Conservation (phyloP, 257 asterid species). For the Scutellaria baicalensis region DNA sequence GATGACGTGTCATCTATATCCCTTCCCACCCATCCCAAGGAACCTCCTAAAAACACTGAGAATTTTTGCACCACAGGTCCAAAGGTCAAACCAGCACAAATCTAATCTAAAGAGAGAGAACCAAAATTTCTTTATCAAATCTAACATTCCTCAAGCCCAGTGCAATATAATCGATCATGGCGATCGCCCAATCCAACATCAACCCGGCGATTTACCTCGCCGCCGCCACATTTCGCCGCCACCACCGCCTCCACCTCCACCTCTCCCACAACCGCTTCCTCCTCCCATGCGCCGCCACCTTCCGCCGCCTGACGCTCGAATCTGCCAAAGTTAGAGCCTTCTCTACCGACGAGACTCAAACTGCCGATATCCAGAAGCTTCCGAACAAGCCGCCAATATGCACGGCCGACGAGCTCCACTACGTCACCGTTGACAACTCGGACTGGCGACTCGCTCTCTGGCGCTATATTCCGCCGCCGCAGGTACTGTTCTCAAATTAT, state of each 20-base stretch:
- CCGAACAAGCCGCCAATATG: slow-evolving; percentile 62
- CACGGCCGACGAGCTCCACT: slow-evolving; percentile 96
- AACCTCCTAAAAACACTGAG: neutral
- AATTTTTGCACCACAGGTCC: neutral
- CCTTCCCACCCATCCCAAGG: slow-evolving; percentile 1
- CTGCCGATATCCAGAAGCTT: slow-evolving; percentile 29
- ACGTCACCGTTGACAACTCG: slow-evolving; percentile 60
- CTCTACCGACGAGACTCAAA: slow-evolving; percentile 31
- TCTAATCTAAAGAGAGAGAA: neutral
- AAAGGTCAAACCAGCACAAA: neutral
- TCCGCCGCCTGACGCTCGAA: slow-evolving; percentile 29
- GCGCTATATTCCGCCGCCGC: slow-evolving; percentile 84
- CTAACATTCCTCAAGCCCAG: neutral
- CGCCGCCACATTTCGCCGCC: slow-evolving; percentile 47
- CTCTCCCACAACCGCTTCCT: slow-evolving; percentile 18
- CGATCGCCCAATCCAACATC: slow-evolving; percentile 42
- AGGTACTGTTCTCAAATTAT: slow-evolving; percentile 33
- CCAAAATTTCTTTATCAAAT: neutral
- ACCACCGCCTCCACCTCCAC: slow-evolving; percentile 14
- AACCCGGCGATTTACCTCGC: slow-evolving; percentile 67
- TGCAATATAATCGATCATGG: slow-evolving; percentile 16
- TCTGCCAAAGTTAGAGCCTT: slow-evolving; percentile 33
- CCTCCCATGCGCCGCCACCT: slow-evolving; percentile 29
- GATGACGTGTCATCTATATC: slow-evolving; percentile 18
- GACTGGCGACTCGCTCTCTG: slow-evolving; percentile 88